Base-by-base conservation (phyloP, 2,329 filamentous ascomycete species). In the Alternaria sp. region DNA sequence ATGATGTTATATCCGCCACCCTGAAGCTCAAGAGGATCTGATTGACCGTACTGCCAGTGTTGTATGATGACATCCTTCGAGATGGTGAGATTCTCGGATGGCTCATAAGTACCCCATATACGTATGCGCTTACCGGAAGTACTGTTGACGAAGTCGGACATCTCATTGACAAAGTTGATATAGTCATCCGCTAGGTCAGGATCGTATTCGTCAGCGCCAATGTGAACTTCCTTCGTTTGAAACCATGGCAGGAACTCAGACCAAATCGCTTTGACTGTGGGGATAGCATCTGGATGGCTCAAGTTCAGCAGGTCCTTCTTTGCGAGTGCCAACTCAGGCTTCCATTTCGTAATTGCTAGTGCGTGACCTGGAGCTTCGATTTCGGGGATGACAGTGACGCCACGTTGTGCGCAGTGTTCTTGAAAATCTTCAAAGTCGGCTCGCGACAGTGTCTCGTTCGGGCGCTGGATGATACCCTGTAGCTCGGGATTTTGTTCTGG, bases 11-110 rank as follows among this genome's bases (percentile, higher is more conserved):
- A 82, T 2, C 76, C 77, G 4, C 75, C 67, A 1, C 68, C 58
- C 11, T 79, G 72, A 0, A 84, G 77, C 9, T 75, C 62, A 0
- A 81, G 66, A 0, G 82, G 82, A 56, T 83, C 81, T 2, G 82
- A 83, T 51, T 84, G 77, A 1, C 81, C 81, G 57, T 81, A 83
- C 56, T 83, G 81, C 82, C 82, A 84, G 60, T 84, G 82, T 62
- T 84, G 82, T 6, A 81, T 71, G 5, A 79, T 72, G 22, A 83
- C 72, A 18, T 82, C 72, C 32, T 75, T 76, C 2, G 75, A 76
- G 53, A 83, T 77, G 8, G 72, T 75, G 3, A 79, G 65, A 28
- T 78, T 71, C 9, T 76, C 65, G 0, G 79, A 81, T 0, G 82
- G 81, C 58, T 83, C 81, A 18, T 79, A 67, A 0, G 83, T 84